Conservation (phyloP, 495 filamentous ascomycete genomes). For the Aspergillus conjunctus region DNA sequence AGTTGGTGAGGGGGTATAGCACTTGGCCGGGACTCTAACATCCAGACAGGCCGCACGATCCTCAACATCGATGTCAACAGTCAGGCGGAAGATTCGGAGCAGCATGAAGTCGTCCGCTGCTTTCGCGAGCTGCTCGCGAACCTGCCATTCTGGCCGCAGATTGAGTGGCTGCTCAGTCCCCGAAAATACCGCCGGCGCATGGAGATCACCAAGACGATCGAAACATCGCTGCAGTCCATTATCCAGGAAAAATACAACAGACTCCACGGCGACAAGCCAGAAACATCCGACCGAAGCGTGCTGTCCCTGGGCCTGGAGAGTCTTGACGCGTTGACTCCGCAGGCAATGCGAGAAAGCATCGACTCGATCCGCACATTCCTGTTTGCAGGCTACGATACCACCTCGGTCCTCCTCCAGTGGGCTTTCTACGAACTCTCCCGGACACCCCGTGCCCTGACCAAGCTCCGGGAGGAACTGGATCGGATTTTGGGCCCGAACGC, state of each 20-base stretch:
- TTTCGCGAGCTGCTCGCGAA: constrained; percentile 4
- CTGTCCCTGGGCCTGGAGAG: constrained; percentile 16
- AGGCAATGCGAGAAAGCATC: constrained; percentile 16
- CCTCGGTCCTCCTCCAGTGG: constrained; percentile 41
- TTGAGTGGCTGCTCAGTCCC: not conserved
- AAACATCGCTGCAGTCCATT: not conserved
- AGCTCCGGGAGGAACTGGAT: constrained; percentile 50
- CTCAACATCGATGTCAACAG: not conserved
- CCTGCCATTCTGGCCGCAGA: not conserved
- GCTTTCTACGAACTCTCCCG: constrained; percentile 52
- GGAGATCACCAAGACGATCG: not conserved
- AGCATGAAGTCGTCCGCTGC: constrained; percentile 8
- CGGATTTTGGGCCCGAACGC: constrained; percentile 33
- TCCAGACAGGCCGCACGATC: constrained; percentile 1
- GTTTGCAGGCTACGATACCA: constrained; percentile 41
- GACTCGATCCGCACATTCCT: constrained; percentile 36
- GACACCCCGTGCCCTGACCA: constrained; percentile 40
- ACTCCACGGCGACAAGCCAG: not conserved
- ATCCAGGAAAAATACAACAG: constrained; percentile 15
- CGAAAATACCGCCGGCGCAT: not conserved
- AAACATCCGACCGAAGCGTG: constrained; percentile 8
- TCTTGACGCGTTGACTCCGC: not conserved
- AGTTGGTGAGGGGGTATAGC: not conserved
- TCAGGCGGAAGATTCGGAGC: not conserved
- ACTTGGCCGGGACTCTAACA: not conserved